Base-by-base conservation (phyloP, 768 basidiomycete genomes). In the Lactarius indigo region DNA sequence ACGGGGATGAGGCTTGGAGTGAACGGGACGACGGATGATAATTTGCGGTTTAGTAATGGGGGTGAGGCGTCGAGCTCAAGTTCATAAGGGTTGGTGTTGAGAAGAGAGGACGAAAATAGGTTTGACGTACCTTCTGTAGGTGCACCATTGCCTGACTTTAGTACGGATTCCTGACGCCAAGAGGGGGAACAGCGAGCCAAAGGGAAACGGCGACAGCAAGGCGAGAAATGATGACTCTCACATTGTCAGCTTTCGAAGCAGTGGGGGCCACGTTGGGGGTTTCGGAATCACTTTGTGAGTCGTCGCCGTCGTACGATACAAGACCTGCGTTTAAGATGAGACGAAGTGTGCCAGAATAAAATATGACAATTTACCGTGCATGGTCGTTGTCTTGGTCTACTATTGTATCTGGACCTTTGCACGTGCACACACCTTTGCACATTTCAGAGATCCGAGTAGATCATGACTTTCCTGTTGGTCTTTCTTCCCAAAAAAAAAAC, bases 201-300 rank as follows among this genome's bases (percentile, higher is more conserved):
- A 71, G 70, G 70, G 70, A 71, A 69, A 71, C 70, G 70, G 68
- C 47, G 57, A 62, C 17, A 33, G 44, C 61, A 69, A 63, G 58
- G 61, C 70, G 50, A 69, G 64, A 69, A 70, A 57, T 66, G 33
- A 69, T 69, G 64, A 64, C 70, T 70, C 70, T 70, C 70, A 70
- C 70, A 70, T 70, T 69, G 59, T 70, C 57, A 35, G 47, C 42
- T 52, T 54, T 63, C 1, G 31, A 30, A 33, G 15, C 18, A 33
- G 57, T 18, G 23, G 13, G 26, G 39, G 8, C 10, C 50, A 30
- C 47, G n/a, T 58, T n/a, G 28, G 58, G 30, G 2, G 13, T 62
- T 60, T 70, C 70, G 13, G 70, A 65, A 23, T 70, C 70, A 50
- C 70, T 70, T 47, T 65, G 70, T 37, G 70, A 70, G 44, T 70